Base-by-base conservation (phyloP, 2,329 filamentous ascomycete species). In the Magnaporthales sp. region DNA sequence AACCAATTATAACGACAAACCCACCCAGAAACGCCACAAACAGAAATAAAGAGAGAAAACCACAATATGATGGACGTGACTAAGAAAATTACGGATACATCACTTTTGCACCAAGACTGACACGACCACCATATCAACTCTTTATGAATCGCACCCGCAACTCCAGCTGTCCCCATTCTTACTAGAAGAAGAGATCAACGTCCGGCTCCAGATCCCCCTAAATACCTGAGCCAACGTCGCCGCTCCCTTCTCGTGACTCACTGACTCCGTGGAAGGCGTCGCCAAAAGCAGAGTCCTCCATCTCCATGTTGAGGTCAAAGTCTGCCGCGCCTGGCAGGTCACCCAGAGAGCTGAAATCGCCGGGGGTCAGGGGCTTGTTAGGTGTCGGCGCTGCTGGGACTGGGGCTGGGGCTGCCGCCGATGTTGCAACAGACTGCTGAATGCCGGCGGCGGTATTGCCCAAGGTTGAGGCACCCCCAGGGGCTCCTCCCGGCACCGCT, bases 251-350 rank as follows among this genome's bases (percentile, higher is more conserved):
- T 10, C 67, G 69, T 9, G 71, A 72, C 31, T 70, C 70, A 63
- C 81, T 83, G 13, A 87, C 84, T 4, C 84, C 86, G 71, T 93
- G 90, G 77, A 94, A 92, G 0, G 91, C 91, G 71, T 95, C 91
- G 2, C 91, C 91, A 78, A 95, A 95, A 1, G 91, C 91, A 46
- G 89, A 92, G 73, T 93, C 90, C 62, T 92, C 90, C 80, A 92
- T 84, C 69, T 89, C 89, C 79, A 89, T 84, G 71, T 84, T 82
- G 65, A 89, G 75, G 83, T 89, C 54, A 87, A 91, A 73, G 81
- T 87, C 56, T 26, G 56, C 27, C 9, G 56, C 4, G 26, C 56
- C 56, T n/a, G 56, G 56, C 56, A 91, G 77, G 69, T 90, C 86
- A 19, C 83, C 87, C 8, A 90, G 79, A 29, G 86, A 85, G 73